phyloP scores from a whole-genome alignment of 2,329 filamentous ascomycete species.

The Colletotrichum sp. region DNA sequence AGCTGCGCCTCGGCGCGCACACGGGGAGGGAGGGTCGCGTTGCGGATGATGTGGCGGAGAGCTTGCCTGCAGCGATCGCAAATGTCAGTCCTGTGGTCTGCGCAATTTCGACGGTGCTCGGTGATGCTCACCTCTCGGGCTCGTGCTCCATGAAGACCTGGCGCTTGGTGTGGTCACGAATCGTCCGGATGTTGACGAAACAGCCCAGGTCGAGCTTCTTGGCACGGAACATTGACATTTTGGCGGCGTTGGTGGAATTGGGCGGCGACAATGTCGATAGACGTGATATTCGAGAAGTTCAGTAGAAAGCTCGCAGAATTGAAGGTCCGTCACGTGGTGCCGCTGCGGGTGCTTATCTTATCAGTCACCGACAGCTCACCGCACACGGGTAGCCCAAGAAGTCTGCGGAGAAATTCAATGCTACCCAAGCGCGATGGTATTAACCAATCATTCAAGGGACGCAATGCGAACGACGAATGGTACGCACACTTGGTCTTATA shows the following conservation, averaged over 20 bases:
- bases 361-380: not conserved
- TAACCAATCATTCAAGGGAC: not conserved
- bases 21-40: constrained; percentile 82
- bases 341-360: not conserved
- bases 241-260: constrained; percentile 34
- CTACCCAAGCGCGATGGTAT: not conserved
- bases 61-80: constrained; percentile 72
- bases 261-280: not conserved
- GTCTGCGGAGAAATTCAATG: not conserved
- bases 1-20: constrained; percentile 91
- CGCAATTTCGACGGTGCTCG: not conserved
- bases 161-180: constrained; percentile 96
- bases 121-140: constrained; percentile 73
- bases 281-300: not conserved
- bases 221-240: constrained; percentile 84
- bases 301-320: not conserved
- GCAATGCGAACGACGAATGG: not conserved
- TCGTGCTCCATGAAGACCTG: constrained; percentile 89
- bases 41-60: constrained; percentile 90
- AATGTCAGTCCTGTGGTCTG: not conserved
- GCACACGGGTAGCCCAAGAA: not conserved
- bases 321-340: not conserved
- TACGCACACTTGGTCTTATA: not conserved
- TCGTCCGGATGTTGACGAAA: constrained; percentile 83
- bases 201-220: constrained; percentile 91